These are phyloP conservation scores for Venturia nashicola DNA, from an alignment of 2,329 filamentous ascomycete genomes.

Conservation along the genomic window DNA sequence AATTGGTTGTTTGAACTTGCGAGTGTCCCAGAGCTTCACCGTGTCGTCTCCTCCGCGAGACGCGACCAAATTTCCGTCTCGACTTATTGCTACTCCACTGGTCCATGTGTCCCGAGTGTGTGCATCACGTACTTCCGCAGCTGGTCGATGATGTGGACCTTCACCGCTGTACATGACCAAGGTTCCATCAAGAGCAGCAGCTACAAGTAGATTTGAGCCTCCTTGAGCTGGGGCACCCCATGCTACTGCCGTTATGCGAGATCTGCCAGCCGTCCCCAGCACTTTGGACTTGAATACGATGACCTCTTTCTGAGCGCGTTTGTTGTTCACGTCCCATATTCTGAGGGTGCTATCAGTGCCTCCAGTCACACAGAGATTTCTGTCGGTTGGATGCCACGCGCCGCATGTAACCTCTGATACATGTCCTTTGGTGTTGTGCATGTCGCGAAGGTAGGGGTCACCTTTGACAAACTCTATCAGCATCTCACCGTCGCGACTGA, in stretches of 20 bases:
- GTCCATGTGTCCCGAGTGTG: constrained; percentile 82
- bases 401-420: constrained; percentile 83
- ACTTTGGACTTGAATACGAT: constrained; percentile 91
- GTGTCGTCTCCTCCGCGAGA: constrained; percentile 83
- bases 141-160: constrained; percentile 70
- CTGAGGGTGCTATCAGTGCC: constrained; percentile 90
- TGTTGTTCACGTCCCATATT: constrained; percentile 94
- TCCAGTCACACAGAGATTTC: constrained; percentile 75
- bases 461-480: constrained; percentile 88
- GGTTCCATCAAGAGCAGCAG: constrained; percentile 77
- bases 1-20: constrained; percentile 86
- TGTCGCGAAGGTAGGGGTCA: constrained; percentile 95
- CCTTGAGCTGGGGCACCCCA: constrained; percentile 72
- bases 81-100: constrained; percentile 78
- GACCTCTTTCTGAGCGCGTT: constrained; percentile 79
- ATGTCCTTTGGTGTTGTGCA: constrained; percentile 96
- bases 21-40: constrained; percentile 93
- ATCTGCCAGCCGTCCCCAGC: constrained; percentile 78
- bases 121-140: constrained; percentile 72
- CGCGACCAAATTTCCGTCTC: constrained; percentile 80
- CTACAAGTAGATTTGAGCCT: constrained; percentile 66
- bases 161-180: constrained; percentile 87
- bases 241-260: constrained; percentile 82
- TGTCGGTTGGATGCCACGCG: constrained; percentile 81
- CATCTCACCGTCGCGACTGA: constrained; percentile 78